Evolutionary conservation across 495 filamentous ascomycete genomes (phyloP).

Genomic region (Penicillium flavigenum): DNA sequence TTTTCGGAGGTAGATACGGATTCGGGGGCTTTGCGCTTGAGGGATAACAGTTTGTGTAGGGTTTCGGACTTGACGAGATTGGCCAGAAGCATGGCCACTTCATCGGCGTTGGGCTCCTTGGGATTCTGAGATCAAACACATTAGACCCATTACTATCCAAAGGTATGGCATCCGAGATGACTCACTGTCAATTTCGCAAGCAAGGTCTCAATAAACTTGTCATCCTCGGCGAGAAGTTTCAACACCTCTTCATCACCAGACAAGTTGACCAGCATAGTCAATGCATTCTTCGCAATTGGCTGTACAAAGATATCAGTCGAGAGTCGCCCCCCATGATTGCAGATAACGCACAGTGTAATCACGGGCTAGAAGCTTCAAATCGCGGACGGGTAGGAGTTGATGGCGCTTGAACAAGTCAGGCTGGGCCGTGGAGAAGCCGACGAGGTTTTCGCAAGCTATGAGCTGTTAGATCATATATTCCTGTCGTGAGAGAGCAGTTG

Average conservation of each 20-base stretch:
- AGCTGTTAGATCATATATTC: conserved; percentile 6
- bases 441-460: conserved; percentile 76
- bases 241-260: conserved; percentile 74
- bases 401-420: conserved; percentile 80
- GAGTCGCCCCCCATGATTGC: background rate
- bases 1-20: conserved; percentile 64
- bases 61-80: conserved; percentile 81
- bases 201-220: conserved; percentile 74
- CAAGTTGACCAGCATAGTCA: conserved; percentile 91
- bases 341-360: conserved; percentile 67
- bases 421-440: conserved; percentile 76
- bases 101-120: conserved; percentile 74
- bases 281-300: conserved; percentile 88
- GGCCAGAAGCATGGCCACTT: conserved; percentile 86
- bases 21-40: conserved; percentile 61
- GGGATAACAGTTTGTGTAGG: conserved; percentile 62
- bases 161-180: conserved; percentile 19
- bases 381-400: conserved; percentile 74
- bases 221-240: conserved; percentile 69
- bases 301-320: conserved; percentile 31
- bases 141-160: background rate
- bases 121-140: conserved; percentile 41
- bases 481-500: background rate
- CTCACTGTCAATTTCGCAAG: conserved; percentile 74
- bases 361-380: conserved; percentile 83